Evolutionary conservation across 2,329 filamentous ascomycete genomes (phyloP).

Genomic region (Pseudofabraea citricarpa): DNA sequence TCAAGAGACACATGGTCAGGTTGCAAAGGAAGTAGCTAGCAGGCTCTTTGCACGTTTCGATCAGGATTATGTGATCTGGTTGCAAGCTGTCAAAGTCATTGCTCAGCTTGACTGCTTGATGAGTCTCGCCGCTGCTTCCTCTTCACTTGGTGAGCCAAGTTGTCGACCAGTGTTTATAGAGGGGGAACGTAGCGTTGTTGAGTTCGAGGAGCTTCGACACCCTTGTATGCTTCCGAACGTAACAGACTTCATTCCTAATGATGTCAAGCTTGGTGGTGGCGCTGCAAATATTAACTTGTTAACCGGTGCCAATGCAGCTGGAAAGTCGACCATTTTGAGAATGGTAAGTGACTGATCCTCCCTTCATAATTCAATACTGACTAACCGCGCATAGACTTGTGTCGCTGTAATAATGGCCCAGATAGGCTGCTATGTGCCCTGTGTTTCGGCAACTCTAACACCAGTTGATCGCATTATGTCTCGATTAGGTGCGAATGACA

Average conservation of each 20-base stretch:
- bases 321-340: constrained; percentile 91
- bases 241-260: constrained; percentile 94
- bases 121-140: constrained; percentile 84
- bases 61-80: constrained; percentile 77
- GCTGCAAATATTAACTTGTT: constrained; percentile 81
- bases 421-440: constrained; percentile 89
- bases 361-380: not conserved
- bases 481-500: constrained; percentile 93
- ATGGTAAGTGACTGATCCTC: constrained; percentile 58
- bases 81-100: constrained; percentile 83
- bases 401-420: constrained; percentile 97
- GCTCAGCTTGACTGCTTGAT: constrained; percentile 93
- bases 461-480: constrained; percentile 98
- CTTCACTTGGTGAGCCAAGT: constrained; percentile 76
- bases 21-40: constrained; percentile 78
- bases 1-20: constrained; percentile 88
- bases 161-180: constrained; percentile 88
- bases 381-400: constrained; percentile 60
- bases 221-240: constrained; percentile 90
- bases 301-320: constrained; percentile 93
- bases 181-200: constrained; percentile 77
- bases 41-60: constrained; percentile 88
- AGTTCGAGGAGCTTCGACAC: constrained; percentile 88
- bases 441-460: constrained; percentile 74
- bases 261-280: constrained; percentile 79